phyloP scores from a whole-genome alignment of 495 filamentous ascomycete species.

The Acidomyces sp. region DNA sequence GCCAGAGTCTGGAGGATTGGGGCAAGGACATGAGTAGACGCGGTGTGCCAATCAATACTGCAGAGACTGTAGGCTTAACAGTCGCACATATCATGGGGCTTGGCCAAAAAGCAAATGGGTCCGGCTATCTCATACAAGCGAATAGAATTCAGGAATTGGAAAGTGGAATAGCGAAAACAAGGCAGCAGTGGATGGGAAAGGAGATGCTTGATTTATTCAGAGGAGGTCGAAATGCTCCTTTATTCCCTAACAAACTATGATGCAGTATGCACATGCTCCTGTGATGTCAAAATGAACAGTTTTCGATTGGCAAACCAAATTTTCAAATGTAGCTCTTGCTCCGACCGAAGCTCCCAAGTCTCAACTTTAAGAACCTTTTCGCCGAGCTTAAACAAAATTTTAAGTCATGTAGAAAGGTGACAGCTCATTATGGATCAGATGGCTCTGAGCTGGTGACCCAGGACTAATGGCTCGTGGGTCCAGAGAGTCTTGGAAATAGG shows the following conservation, averaged over 20 bases:
- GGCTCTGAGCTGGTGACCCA: too few species aligned
- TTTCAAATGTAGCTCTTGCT: too few species aligned
- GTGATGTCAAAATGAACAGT: too few species aligned
- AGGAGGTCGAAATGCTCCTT: slow-evolving; percentile 21
- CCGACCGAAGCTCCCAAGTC: too few species aligned
- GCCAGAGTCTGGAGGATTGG: slow-evolving; percentile 14
- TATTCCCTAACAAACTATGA: slow-evolving; percentile 22
- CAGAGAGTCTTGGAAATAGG: too few species aligned
- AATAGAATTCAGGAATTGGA: slow-evolving; percentile 26
- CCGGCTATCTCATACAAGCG: slow-evolving; percentile 24
- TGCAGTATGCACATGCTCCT: not conserved
- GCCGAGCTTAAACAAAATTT: too few species aligned
- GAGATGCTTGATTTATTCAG: slow-evolving; percentile 29
- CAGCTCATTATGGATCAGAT: too few species aligned
- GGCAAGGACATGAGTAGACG: slow-evolving; percentile 20
- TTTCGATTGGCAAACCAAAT: too few species aligned
- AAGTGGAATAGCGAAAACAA: slow-evolving; percentile 24
- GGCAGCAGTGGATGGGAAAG: slow-evolving; percentile 28
- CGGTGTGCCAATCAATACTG: slow-evolving; percentile 26
- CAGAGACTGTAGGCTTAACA: slow-evolving; percentile 24
- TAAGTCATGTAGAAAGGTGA: too few species aligned
- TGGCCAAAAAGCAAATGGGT: slow-evolving; percentile 24
- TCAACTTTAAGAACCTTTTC: too few species aligned
- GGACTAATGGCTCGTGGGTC: too few species aligned
- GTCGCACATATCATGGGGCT: slow-evolving; percentile 25